Conservation (phyloP, 2,329 filamentous ascomycete species). For the Macroventuria anomochaeta region DNA sequence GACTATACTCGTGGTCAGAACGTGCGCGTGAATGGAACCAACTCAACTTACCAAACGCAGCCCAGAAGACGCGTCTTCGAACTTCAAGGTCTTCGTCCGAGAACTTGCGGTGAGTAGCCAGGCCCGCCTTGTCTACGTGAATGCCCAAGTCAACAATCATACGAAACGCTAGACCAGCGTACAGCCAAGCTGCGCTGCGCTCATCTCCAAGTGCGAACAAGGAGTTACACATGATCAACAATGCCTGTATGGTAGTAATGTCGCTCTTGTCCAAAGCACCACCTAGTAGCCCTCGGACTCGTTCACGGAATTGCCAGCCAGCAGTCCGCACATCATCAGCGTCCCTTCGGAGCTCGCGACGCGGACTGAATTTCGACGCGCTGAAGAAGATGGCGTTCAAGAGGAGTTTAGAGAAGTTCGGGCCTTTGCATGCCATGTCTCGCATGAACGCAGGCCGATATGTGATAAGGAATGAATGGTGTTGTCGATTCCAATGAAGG, state of each 20-base stretch:
- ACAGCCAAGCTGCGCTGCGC: conserved; percentile 63
- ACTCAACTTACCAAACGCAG: conserved; percentile 45
- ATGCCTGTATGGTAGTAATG: conserved; percentile 62
- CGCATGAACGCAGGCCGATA: conserved; percentile 58
- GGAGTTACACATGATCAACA: conserved; percentile 60
- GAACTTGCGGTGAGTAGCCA: conserved; percentile 42
- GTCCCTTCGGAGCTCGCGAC: conserved; percentile 55
- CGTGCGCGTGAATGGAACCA: background rate
- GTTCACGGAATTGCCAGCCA: conserved; percentile 57
- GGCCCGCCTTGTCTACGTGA: conserved; percentile 53
- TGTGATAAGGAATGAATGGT: conserved; percentile 56
- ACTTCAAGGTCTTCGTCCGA: conserved; percentile 57
- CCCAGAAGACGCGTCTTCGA: conserved; percentile 56
- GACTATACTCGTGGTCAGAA: conserved; percentile 25
- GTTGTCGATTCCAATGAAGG: conserved; percentile 62
- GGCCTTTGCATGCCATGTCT: conserved; percentile 59
- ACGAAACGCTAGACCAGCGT: conserved; percentile 63
- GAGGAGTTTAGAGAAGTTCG: conserved; percentile 64
- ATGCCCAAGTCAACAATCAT: conserved; percentile 64
- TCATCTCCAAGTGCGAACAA: conserved; percentile 60
- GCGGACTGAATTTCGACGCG: conserved; percentile 56
- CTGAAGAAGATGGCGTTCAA: conserved; percentile 62
- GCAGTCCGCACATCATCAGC: conserved; percentile 56
- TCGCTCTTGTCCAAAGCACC: conserved; percentile 56
- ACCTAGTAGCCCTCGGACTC: conserved; percentile 57